Percentiles rank a stretch among this genome's conserved stretches.
Conservation (phyloP, 2,329 filamentous ascomycete species). For the Exophiala oligosperma region DNA sequence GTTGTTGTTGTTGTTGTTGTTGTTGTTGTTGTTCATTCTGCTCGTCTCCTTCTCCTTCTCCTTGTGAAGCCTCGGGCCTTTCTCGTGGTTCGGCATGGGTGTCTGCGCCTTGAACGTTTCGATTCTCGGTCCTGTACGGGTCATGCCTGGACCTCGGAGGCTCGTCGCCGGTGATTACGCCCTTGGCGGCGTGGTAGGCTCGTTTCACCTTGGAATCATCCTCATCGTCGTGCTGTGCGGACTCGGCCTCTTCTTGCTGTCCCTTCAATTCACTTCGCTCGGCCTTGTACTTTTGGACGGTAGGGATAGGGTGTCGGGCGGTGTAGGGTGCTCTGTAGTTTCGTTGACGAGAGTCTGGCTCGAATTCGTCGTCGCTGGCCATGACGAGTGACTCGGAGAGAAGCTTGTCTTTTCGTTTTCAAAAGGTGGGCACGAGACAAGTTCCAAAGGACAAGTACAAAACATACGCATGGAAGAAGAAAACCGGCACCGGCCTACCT, state of each 20-base stretch:
- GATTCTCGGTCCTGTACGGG: constrained; percentile 26
- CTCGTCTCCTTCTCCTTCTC: neutral
- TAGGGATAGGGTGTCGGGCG: constrained; percentile 28
- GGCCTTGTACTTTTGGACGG: constrained; percentile 28
- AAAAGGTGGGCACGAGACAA: neutral
- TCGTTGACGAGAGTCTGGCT: constrained; percentile 17
- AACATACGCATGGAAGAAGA: too few relatives aligned
- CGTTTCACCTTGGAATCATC: constrained; percentile 22
- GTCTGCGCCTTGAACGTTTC: constrained; percentile 14
- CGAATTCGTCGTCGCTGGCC: constrained; percentile 16
- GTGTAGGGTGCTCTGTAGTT: constrained; percentile 22
- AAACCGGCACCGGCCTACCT: too few relatives aligned
- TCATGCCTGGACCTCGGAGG: constrained; percentile 11
- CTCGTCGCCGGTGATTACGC: constrained; percentile 26
- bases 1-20: neutral
- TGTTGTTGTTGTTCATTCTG: neutral
- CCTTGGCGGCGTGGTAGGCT: constrained; percentile 28
- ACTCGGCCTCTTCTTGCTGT: constrained; percentile 17
- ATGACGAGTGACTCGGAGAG: constrained; percentile 6
- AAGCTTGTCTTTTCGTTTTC: neutral
- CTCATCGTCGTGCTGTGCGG: constrained; percentile 21
- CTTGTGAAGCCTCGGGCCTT: neutral
- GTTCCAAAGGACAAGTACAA: neutral
- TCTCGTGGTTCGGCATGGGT: constrained; percentile 1
- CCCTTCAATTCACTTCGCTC: constrained; percentile 23